These are phyloP conservation scores for Eimeria falciformis DNA, from an alignment of 169 alveolate species.

Conservation along the genomic window DNA sequence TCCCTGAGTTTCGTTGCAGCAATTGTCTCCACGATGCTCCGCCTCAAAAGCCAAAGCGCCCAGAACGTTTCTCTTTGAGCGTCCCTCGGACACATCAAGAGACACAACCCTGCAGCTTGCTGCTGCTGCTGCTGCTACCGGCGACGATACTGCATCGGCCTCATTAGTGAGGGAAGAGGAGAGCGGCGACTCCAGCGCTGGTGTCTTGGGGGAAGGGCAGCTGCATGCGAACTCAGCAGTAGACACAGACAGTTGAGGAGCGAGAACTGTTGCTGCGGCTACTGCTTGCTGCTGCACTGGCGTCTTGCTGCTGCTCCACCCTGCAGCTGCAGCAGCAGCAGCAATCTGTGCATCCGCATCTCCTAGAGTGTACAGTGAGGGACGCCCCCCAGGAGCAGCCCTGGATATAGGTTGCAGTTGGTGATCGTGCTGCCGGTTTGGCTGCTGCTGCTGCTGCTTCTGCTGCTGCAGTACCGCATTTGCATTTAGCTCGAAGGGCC, in stretches of 20 bases:
- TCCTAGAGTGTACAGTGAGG: too few species aligned
- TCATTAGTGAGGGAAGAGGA: background rate
- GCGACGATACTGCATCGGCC: background rate
- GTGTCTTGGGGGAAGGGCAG: background rate
- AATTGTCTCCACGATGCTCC: too few species aligned
- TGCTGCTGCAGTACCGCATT: background rate
- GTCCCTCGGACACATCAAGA: too few species aligned
- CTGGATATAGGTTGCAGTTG: background rate
- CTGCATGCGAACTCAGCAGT: background rate
- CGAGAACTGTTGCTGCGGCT: background rate
- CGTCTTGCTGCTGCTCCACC: background rate
- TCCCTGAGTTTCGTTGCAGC: too few species aligned
- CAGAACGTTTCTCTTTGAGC: too few species aligned
- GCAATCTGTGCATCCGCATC: background rate
- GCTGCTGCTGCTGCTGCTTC: conserved; percentile 10
- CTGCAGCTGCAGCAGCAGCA: background rate
- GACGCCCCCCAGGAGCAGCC: background rate
- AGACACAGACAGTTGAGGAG: background rate
- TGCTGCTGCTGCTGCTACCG: background rate
- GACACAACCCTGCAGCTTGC: background rate
- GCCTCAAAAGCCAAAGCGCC: too few species aligned
- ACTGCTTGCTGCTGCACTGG: background rate
- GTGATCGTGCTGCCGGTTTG: background rate
- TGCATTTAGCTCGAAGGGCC: background rate
- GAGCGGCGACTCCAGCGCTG: background rate